Conservation (phyloP, 1,284 basidiomycete species). For the Ganoderma resinaceum region DNA sequence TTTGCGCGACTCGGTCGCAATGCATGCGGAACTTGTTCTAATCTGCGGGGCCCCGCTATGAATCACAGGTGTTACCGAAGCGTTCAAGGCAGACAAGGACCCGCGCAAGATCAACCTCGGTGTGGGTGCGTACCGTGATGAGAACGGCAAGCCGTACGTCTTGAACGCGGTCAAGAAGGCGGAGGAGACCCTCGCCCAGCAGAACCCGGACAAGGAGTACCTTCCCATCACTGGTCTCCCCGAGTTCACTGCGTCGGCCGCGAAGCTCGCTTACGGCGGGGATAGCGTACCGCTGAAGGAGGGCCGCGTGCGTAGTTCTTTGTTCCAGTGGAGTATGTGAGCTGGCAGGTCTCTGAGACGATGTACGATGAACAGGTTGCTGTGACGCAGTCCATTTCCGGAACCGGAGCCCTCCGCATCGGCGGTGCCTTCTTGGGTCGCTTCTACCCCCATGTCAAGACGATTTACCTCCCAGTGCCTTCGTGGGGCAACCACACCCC, state of each 20-base stretch:
- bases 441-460: conserved; percentile 89
- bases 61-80: conserved; percentile 81
- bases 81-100: conserved; percentile 94
- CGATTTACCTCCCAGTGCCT: conserved; percentile 93
- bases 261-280: conserved; percentile 91
- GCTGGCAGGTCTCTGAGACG: conserved; percentile 22
- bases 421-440: conserved; percentile 93
- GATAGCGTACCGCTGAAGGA: conserved; percentile 80
- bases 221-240: conserved; percentile 94
- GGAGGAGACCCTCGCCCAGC: conserved; percentile 76
- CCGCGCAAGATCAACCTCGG: conserved; percentile 97
- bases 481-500: conserved; percentile 99
- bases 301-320: conserved; percentile 67
- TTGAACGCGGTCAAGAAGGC: conserved; percentile 93
- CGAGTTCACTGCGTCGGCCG: conserved; percentile 90
- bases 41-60: conserved; percentile 4
- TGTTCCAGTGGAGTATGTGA: conserved; percentile 15
- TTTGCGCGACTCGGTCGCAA: conserved; percentile 15
- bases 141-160: conserved; percentile 94
- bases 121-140: conserved; percentile 95
- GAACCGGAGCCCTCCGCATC: conserved; percentile 97
- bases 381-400: conserved; percentile 96
- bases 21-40: conserved; percentile 11
- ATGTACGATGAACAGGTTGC: conserved; percentile 66
- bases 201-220: conserved; percentile 95